Base-by-base conservation (phyloP, 768 basidiomycete species). In the Panellus pusillus region DNA sequence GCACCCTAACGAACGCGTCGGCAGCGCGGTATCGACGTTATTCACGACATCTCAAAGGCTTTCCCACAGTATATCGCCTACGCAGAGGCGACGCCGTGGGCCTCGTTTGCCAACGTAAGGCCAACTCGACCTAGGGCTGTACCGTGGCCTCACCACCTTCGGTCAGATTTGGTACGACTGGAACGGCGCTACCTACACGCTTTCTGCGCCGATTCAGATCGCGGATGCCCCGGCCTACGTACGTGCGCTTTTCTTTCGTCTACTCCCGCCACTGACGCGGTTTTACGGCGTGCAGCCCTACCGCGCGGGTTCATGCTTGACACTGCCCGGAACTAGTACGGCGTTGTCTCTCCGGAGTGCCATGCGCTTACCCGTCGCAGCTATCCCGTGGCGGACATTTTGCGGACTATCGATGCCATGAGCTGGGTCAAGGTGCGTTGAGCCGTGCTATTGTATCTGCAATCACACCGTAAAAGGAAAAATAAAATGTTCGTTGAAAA, bases 41-140 rank as follows among this genome's bases (percentile, higher is more conserved):
- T 83, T 36, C 52, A 77, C 73, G 85, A 86, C 27, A 79, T 87
- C 35, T 73, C 68, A 2, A 50, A 70, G 5, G 67, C 81, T 0
- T 73, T 81, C 61, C 85, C 86, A 0, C 81, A 86, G 12, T 74
- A 77, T 42, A 61, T 88, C 28, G 86, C 84, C 1, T 86, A 85
- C 57, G 58, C 68, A 31, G 58, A 71, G 1, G 68, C 63, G 1
- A 59, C 67, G 2, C 79, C 79, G 0, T 81, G 79, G 79, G 4
- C 64, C 0, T 67, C 63, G 6, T 82, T 74, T 40, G 81, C 81
- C 28, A 71, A 65, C 61, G 80, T n/a, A 63, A 56, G 1, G 77
- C 80, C 14, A 75, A 71, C 56, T 73, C 74, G 41, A 70, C 76
- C 64, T 81, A 17, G 81, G 82, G 0, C 61, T 81, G 17, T 70